Percentiles rank a stretch among this genome's conserved stretches.
These are phyloP conservation scores for Brachypodium distachyon DNA, from an alignment of 202 grass and related monocot species.

Conservation along the genomic window DNA sequence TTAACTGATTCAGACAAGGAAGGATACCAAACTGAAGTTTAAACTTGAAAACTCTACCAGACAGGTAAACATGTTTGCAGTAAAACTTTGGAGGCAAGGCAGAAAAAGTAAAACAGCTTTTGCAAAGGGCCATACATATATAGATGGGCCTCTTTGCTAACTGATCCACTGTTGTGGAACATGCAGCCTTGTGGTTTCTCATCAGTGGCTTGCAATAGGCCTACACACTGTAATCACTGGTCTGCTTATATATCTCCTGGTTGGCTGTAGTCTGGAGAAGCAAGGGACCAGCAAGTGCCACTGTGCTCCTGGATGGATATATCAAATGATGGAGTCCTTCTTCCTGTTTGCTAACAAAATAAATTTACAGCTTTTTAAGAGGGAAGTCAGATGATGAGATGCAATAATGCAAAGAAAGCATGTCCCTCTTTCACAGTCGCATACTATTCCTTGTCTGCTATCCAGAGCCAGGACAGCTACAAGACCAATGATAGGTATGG, in stretches of 20 bases:
- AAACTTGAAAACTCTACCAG: neutral
- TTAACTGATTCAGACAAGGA: neutral
- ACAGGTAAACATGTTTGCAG: neutral
- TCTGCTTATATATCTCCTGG: neutral
- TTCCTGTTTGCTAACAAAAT: neutral
- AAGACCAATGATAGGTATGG: neutral
- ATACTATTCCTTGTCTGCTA: slow-evolving; percentile 18
- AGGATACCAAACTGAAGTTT: neutral
- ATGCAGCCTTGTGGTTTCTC: neutral
- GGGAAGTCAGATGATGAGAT: slow-evolving; percentile 1
- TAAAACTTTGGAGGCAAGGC: neutral
- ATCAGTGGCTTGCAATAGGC: neutral
- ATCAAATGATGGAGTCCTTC: slow-evolving; percentile 6
- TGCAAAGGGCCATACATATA: neutral
- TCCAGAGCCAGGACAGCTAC: neutral
- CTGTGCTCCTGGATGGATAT: neutral
- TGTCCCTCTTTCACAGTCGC: slow-evolving; percentile 1
- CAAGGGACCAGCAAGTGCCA: neutral
- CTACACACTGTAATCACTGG: neutral
- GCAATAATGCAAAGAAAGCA: slow-evolving; percentile 11
- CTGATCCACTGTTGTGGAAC: slow-evolving; percentile 17
- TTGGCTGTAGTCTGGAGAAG: neutral
- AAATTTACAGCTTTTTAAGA: neutral
- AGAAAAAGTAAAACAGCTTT: neutral
- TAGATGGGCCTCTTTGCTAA: neutral